Conservation (phyloP, 768 basidiomycete species). For the Macrocybe gigantea region DNA sequence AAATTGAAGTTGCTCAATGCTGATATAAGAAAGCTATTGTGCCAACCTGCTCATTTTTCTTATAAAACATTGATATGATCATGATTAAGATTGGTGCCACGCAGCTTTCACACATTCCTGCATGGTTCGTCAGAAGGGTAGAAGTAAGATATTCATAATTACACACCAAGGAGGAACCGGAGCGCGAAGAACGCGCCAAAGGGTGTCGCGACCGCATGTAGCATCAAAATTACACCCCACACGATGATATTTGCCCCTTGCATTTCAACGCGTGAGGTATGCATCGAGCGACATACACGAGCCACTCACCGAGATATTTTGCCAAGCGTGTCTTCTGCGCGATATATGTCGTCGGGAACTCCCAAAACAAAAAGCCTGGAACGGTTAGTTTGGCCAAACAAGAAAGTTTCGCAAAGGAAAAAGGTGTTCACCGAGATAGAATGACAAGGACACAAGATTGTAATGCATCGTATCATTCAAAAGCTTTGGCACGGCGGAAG, state of each 20-base stretch:
- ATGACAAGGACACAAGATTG: constrained; percentile 58
- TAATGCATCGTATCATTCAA: constrained; percentile 30
- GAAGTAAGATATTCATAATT: neutral
- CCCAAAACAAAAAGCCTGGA: constrained; percentile 53
- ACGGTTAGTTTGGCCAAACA: neutral
- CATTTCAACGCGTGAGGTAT: neutral
- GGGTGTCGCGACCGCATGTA: constrained; percentile 49
- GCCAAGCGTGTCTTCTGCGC: constrained; percentile 55
- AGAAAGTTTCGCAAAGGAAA: neutral
- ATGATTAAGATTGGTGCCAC: constrained; percentile 59
- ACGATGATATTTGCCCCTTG: constrained; percentile 50
- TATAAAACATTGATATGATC: constrained; percentile 64
- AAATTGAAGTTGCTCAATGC: neutral
- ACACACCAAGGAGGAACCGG: constrained; percentile 51
- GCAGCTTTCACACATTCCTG: constrained; percentile 65
- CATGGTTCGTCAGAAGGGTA: neutral
- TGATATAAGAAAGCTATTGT: neutral
- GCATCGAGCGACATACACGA: neutral
- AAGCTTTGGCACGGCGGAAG: constrained; percentile 1
- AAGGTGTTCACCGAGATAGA: constrained; percentile 45
- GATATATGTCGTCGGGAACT: constrained; percentile 63
- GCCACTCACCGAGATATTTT: constrained; percentile 50
- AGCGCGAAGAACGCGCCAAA: constrained; percentile 61
- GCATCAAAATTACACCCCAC: constrained; percentile 56
- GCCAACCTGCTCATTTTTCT: constrained; percentile 55